Conservation (phyloP, 2,329 filamentous ascomycete species). For the Neofusicoccum umdonicola region DNA sequence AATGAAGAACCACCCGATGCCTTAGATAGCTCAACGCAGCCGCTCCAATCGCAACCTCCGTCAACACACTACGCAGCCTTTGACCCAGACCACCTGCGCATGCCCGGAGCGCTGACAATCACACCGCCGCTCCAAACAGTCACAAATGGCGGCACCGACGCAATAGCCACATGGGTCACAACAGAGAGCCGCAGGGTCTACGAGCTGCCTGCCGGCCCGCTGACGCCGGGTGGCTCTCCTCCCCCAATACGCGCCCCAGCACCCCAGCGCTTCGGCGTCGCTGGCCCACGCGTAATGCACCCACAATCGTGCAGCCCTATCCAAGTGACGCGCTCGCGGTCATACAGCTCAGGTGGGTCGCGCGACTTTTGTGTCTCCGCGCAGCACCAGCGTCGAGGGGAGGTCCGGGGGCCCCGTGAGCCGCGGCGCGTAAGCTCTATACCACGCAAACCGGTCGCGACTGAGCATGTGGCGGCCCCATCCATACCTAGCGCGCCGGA, state of each 20-base stretch:
- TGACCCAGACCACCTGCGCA: conserved; percentile 10
- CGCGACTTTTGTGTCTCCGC: not conserved
- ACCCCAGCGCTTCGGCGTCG: not conserved
- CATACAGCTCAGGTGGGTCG: not conserved
- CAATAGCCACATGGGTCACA: not conserved
- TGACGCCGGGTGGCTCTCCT: not conserved
- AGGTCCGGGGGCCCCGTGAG: not conserved
- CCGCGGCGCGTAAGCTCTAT: not conserved
- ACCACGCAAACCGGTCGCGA: not conserved
- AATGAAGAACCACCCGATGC: conserved; percentile 10
- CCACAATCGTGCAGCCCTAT: not conserved
- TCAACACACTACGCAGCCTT: conserved; percentile 11
- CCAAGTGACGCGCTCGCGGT: not conserved
- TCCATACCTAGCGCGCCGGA: not conserved
- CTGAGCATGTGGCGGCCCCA: not conserved
- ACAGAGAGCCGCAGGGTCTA: not conserved
- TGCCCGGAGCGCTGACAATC: not conserved
- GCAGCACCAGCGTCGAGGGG: not conserved
- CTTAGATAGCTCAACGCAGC: not conserved
- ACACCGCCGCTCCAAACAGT: conserved; percentile 6
- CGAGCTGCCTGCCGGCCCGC: conserved; percentile 7
- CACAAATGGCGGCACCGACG: conserved; percentile 3
- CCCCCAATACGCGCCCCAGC: not conserved
- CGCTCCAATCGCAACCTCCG: not conserved
- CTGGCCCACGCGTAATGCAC: not conserved